Base-by-base conservation (phyloP, 306 rosid genomes). In the Chamaecrista fasciculata region DNA sequence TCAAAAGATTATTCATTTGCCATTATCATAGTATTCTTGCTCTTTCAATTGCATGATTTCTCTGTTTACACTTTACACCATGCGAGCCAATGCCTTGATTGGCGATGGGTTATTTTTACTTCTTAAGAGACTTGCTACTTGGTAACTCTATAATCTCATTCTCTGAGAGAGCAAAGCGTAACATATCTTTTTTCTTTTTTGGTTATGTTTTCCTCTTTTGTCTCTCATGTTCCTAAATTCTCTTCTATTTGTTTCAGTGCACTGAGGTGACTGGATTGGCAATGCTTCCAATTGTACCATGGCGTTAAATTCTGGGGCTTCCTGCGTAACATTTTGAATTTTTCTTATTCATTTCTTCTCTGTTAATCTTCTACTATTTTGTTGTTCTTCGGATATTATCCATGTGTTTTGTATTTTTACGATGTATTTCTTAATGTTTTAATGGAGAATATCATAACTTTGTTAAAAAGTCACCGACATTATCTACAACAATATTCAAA, bases 201-300 rank as follows among this genome's bases (percentile, higher is more conserved):
- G 60, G 61, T 37, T 56, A 20, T 20, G 20, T 53, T 55, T 46
- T 64, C 24, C 46, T 20, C 29, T 59, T 28, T 21, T 72, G 11
- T 56, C 46, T 44, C 69, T 14, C 7, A 15, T 20, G 7, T 42
- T 46, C 6, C 15, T 36, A 24, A 29, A 37, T 14, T 53, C 2
- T 44, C 37, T 34, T 68, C 61, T 44, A 14, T 58, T 48, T 75
- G 58, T 82, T 69, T 71, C 94, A 90, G 96, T 71, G 34, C 67
- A 29, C 83, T 87, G 75, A 74, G 1, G 43, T 90, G 86, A 87
- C 43, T 66, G 65, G 64, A 71, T 79, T 26, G 29, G 58, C 19
- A 70, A 60, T 26, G 62, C 77, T 66, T 69, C 57, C 68, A 57
- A 59, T 63, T 47, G 55, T 71, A 37, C 44, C 19, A 50, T 12